A percentile compares a stretch with the other conserved stretches of the same genome.
These are phyloP conservation scores for Penicillium sp. DNA, from an alignment of 2,329 filamentous ascomycete species.

Conservation along the genomic window DNA sequence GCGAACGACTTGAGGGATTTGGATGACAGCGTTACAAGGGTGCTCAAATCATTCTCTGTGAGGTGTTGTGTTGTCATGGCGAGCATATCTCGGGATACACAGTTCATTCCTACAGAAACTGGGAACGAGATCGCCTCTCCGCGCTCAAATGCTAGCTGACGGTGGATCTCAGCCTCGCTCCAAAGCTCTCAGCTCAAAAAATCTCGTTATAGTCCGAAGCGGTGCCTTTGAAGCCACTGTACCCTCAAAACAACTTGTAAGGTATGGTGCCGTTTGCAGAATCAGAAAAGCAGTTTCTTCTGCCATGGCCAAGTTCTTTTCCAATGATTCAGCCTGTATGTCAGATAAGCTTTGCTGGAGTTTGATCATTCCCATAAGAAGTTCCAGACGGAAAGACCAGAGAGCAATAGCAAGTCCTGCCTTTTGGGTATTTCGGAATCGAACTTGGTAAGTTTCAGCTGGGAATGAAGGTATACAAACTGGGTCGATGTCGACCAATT, in stretches of 20 bases:
- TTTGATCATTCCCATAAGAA: background rate
- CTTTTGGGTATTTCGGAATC: background rate
- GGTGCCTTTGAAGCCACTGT: background rate
- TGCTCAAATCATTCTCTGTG: too few species aligned
- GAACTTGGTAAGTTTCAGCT: background rate
- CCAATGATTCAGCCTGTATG: background rate
- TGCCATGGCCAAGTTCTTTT: background rate
- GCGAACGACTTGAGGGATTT: too few species aligned
- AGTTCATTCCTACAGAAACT: background rate
- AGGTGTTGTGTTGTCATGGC: too few species aligned
- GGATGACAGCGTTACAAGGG: too few species aligned
- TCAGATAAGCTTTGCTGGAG: background rate
- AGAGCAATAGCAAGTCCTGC: background rate
- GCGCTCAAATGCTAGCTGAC: background rate
- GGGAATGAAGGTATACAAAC: background rate
- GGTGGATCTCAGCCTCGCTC: background rate
- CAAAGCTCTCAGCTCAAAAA: background rate
- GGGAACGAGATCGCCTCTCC: background rate
- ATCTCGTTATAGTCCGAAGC: background rate
- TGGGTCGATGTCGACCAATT: background rate
- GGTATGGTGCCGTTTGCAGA: background rate
- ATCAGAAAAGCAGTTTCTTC: background rate
- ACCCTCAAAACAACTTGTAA: background rate
- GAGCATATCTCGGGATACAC: background rate
- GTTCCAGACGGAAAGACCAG: background rate